Percentiles rank a stretch among this genome's conserved stretches.
Evolutionary conservation across 768 basidiomycete species (phyloP).

Genomic region (Omphalotus guepiniiformis): DNA sequence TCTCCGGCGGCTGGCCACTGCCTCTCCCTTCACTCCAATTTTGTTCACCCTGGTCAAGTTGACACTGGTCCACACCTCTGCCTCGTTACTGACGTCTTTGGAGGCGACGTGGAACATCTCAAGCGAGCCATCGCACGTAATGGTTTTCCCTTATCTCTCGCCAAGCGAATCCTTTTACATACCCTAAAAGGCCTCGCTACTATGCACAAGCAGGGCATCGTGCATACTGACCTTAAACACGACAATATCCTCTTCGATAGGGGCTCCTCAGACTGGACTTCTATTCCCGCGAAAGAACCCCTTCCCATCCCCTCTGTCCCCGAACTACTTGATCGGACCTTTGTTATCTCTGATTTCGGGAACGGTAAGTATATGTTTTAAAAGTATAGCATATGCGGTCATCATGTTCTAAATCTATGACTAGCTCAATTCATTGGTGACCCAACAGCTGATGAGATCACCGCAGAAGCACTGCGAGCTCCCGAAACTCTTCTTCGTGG

Average conservation of each 20-base stretch:
- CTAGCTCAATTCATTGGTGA: conserved; percentile 7
- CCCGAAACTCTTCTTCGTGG: conserved; percentile 12
- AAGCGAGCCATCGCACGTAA: neutral
- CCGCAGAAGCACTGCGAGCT: conserved; percentile 4
- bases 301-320: conserved; percentile 9
- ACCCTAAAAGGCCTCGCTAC: conserved; percentile 13
- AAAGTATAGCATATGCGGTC: neutral
- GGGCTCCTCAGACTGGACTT: conserved; percentile 3
- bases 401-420: neutral
- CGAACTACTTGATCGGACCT: conserved; percentile 3
- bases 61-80: conserved; percentile 11
- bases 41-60: conserved; percentile 8
- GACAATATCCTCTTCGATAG: conserved; percentile 12
- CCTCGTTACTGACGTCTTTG: conserved; percentile 11
- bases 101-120: conserved; percentile 10
- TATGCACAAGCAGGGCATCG: conserved; percentile 7
- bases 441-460: neutral
- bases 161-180: conserved; percentile 12
- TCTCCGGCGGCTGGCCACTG: conserved; percentile 10
- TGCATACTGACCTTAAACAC: conserved; percentile 15
- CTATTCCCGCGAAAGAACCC: conserved; percentile 12
- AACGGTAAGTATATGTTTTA: conserved; percentile 6
- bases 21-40: conserved; percentile 7
- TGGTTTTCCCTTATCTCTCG: conserved; percentile 8
- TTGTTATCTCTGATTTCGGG: conserved; percentile 13